phyloP scores from a whole-genome alignment of 1,284 basidiomycete genomes.

The Heterobasidion occidentale region DNA sequence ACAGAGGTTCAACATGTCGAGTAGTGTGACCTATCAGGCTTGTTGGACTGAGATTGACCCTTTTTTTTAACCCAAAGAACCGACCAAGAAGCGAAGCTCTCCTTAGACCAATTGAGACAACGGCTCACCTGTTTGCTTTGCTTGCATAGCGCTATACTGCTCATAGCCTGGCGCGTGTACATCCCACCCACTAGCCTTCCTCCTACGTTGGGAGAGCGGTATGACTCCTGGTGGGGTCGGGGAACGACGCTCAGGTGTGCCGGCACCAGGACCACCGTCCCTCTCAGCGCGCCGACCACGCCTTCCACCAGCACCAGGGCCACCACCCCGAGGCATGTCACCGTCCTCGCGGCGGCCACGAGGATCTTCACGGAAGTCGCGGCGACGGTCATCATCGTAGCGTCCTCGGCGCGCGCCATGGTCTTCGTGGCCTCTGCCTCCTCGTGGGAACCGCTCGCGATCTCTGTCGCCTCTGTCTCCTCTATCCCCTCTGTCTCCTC shows the following conservation, averaged over 20 bases:
- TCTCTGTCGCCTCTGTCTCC: constrained; percentile 22
- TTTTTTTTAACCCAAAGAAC: too few species aligned
- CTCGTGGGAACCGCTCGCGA: constrained; percentile 15
- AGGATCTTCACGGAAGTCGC: constrained; percentile 40
- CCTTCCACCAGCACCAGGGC: constrained; percentile 22
- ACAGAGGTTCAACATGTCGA: background rate
- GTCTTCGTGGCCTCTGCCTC: constrained; percentile 27
- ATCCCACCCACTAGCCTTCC: constrained; percentile 93
- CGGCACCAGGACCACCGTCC: constrained; percentile 19
- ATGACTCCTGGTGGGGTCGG: constrained; percentile 86
- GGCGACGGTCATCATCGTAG: constrained; percentile 28
- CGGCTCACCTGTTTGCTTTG: constrained; percentile 86
- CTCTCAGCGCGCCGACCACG: constrained; percentile 23
- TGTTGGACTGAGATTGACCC: too few species aligned
- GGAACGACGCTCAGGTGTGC: constrained; percentile 69
- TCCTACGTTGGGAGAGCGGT: constrained; percentile 78
- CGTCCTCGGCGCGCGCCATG: constrained; percentile 39
- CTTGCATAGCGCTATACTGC: constrained; percentile 89
- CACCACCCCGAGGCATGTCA: constrained; percentile 23
- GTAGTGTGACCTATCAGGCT: too few species aligned
- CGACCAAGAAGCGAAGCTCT: too few species aligned
- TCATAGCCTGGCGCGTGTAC: constrained; percentile 94
- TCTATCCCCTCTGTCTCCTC: constrained; percentile 8
- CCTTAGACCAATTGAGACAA: background rate
- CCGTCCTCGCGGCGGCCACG: constrained; percentile 17